These are phyloP conservation scores for Paramecium sexaurelia DNA, from an alignment of 73 alveolate species.

Conservation along the genomic window DNA sequence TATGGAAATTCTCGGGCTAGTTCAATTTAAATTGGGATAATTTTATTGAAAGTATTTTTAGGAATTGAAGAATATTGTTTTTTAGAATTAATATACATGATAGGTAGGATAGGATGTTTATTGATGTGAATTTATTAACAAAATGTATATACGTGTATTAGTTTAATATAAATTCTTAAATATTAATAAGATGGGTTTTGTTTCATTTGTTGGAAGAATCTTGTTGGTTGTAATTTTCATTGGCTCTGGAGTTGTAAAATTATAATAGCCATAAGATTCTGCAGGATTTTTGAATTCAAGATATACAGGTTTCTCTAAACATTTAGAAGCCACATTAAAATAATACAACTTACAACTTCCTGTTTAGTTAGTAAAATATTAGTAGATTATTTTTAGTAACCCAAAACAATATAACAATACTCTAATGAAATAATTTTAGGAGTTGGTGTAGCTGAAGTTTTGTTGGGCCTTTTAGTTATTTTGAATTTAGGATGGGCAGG, in stretches of 20 bases:
- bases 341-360: constrained; percentile 1
- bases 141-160: neutral
- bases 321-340: neutral
- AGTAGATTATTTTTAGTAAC: neutral
- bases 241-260: neutral
- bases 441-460: constrained; percentile 2
- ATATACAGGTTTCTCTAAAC: neutral
- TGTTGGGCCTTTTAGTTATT: neutral
- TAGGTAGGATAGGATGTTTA: neutral
- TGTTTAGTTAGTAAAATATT: neutral
- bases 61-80: neutral
- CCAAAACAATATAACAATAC: neutral
- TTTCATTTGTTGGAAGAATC: constrained; percentile 8
- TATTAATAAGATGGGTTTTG: neutral
- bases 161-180: neutral
- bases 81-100: neutral
- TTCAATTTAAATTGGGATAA: neutral
- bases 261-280: neutral
- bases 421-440: neutral
- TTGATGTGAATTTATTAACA: neutral
- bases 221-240: neutral
- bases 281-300: neutral
- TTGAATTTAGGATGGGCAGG: constrained; percentile 16
- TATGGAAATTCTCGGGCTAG: neutral
- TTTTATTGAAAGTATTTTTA: neutral